phyloP scores from a whole-genome alignment of 2,329 filamentous ascomycete species.

The Helotiales sp. region DNA sequence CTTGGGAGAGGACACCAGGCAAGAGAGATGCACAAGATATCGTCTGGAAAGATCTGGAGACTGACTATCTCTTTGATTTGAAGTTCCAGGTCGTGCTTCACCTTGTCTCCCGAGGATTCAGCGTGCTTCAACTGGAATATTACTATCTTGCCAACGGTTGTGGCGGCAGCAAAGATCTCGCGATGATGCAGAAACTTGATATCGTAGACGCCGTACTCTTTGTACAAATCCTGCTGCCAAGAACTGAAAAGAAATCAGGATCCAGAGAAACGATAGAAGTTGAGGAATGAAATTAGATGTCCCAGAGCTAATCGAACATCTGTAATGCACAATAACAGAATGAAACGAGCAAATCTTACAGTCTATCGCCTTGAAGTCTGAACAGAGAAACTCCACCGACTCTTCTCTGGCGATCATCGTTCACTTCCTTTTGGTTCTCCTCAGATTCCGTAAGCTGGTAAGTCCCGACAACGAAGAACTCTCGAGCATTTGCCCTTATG shows the following conservation, averaged over 20 bases:
- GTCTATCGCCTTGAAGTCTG: slow-evolving; percentile 47
- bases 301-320: no score
- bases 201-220: slow-evolving; percentile 72
- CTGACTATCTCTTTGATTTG: slow-evolving; percentile 37
- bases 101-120: no score
- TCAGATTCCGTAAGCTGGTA: not conserved
- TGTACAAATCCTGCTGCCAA: slow-evolving; percentile 62
- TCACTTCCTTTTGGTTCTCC: slow-evolving; percentile 16
- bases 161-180: slow-evolving; percentile 68
- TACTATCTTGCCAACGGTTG: slow-evolving; percentile 71
- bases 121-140: slow-evolving; percentile 54
- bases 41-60: slow-evolving; percentile 48
- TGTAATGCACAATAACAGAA: not conserved
- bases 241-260: slow-evolving; percentile 34
- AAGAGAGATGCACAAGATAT: slow-evolving; percentile 6
- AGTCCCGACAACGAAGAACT: not conserved
- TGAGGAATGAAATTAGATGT: not conserved
- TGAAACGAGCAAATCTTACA: slow-evolving; percentile 57
- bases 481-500: not conserved
- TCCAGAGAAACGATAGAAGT: not conserved
- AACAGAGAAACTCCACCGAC: slow-evolving; percentile 53
- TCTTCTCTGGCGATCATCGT: slow-evolving; percentile 55
- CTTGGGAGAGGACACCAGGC: not conserved
- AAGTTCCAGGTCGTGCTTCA: not conserved
- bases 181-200: slow-evolving; percentile 70